Evolutionary conservation across 1,284 basidiomycete genomes (phyloP).

Genomic region (Flammula alnicola): DNA sequence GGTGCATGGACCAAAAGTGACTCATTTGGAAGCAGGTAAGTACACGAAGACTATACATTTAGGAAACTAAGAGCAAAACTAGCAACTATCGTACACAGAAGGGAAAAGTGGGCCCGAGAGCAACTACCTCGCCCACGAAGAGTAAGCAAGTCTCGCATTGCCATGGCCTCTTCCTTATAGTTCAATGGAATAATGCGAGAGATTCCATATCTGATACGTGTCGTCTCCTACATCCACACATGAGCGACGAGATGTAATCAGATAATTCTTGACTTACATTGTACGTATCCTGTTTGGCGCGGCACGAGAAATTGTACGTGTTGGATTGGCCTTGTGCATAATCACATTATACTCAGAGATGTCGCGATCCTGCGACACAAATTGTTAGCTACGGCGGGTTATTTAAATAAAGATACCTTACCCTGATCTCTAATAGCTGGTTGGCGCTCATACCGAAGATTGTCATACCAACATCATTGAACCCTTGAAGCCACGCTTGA

Average conservation of each 20-base stretch:
- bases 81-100: conserved; percentile 13
- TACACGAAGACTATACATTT: too few species aligned
- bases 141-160: conserved; percentile 61
- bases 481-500: conserved; percentile 93
- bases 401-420: conserved; percentile 32
- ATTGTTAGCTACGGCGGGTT: not conserved
- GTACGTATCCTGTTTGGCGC: conserved; percentile 87
- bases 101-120: conserved; percentile 1
- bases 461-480: conserved; percentile 88
- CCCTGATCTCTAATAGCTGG: conserved; percentile 78
- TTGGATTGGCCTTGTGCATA: conserved; percentile 72
- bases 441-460: conserved; percentile 85
- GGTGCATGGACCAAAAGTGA: conserved; percentile 1
- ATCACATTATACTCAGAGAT: conserved; percentile 66
- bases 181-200: conserved; percentile 70
- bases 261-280: conserved; percentile 60
- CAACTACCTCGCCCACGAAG: conserved; percentile 41
- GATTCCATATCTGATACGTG: conserved; percentile 84
- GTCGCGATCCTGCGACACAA: conserved; percentile 62
- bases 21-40: not conserved
- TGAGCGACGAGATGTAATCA: not conserved
- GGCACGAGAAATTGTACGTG: conserved; percentile 85
- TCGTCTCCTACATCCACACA: conserved; percentile 60
- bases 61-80: not conserved
- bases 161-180: conserved; percentile 71